Conservation (phyloP, 2,329 filamentous ascomycete species). For the Exserohilum rostratum region DNA sequence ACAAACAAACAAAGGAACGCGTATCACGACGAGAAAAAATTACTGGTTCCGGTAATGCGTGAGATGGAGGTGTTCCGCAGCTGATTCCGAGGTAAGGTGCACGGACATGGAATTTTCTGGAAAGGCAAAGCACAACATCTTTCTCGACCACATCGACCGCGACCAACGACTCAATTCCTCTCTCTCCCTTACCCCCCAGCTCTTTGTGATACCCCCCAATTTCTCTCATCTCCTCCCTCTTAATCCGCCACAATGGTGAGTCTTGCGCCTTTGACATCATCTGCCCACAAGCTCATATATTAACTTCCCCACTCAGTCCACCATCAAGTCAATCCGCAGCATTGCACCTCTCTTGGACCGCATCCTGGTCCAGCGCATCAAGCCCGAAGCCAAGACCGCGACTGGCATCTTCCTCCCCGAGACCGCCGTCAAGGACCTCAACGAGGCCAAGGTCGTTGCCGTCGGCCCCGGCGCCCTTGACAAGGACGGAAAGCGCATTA, state of each 20-base stretch:
- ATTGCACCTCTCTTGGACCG: constrained; percentile 97
- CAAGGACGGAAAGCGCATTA: constrained; percentile 85
- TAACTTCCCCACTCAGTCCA: constrained; percentile 43
- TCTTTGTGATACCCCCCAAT: constrained; percentile 24
- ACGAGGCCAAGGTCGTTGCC: constrained; percentile 94
- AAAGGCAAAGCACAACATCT: constrained; percentile 13
- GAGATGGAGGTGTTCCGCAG: constrained; percentile 13
- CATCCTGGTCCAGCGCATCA: constrained; percentile 96
- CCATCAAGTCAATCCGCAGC: constrained; percentile 92
- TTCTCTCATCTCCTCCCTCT: constrained; percentile 11
- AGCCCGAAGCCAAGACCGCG: constrained; percentile 95
- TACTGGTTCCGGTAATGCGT: constrained; percentile 13
- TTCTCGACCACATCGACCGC: constrained; percentile 1
- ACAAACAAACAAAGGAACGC: background rate
- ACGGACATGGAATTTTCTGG: constrained; percentile 26
- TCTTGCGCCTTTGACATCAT: background rate
- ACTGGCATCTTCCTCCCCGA: constrained; percentile 98
- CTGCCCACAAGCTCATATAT: constrained; percentile 1
- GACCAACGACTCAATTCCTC: constrained; percentile 12
- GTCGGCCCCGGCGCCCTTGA: constrained; percentile 89
- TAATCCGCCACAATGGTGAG: constrained; percentile 28
- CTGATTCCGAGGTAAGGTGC: constrained; percentile 22
- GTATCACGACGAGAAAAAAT: background rate
- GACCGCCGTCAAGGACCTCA: constrained; percentile 95
- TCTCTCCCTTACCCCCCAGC: constrained; percentile 13